Evolutionary conservation across 23 red algal species (phyloP).

Genomic region (Gracilaria vermiculophylla): DNA sequence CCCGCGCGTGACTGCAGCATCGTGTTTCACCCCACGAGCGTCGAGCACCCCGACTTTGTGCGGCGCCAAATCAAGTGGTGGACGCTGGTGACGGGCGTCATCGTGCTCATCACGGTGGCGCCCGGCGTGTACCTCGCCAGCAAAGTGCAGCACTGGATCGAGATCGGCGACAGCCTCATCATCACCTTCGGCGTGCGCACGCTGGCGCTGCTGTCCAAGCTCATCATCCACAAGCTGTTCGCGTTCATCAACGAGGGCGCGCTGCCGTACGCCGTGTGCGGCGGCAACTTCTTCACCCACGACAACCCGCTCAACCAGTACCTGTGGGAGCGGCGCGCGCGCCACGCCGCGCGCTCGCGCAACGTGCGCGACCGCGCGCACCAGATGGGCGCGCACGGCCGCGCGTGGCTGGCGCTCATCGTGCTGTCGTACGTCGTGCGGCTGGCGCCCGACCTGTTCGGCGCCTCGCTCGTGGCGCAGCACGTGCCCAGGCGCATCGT

Average conservation of each 20-base stretch:
- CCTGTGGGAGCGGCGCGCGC: background rate
- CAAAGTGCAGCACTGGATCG: background rate
- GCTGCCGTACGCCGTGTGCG: background rate
- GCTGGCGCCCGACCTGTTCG: background rate
- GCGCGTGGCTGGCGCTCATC: background rate
- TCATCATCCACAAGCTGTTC: background rate
- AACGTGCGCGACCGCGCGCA: background rate
- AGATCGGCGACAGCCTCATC: background rate
- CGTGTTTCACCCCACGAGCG: background rate
- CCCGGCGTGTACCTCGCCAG: background rate
- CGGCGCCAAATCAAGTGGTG: background rate
- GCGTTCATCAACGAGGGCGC: background rate
- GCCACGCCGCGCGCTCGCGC: background rate
- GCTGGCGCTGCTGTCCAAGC: background rate
- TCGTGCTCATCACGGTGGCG: background rate
- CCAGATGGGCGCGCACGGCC: background rate
- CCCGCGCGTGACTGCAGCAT: no score
- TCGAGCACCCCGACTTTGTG: background rate
- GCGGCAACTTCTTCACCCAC: background rate
- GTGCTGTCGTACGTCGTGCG: background rate
- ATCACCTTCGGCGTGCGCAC: background rate
- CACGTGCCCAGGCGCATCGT: background rate
- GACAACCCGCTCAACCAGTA: background rate
- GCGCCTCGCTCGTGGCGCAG: background rate
- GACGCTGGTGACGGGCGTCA: background rate